Evolutionary conservation across 2,329 filamentous ascomycete species (phyloP), one percentile per base, ranked within the genome.

Genomic region (Stromatinia cepivora): DNA sequence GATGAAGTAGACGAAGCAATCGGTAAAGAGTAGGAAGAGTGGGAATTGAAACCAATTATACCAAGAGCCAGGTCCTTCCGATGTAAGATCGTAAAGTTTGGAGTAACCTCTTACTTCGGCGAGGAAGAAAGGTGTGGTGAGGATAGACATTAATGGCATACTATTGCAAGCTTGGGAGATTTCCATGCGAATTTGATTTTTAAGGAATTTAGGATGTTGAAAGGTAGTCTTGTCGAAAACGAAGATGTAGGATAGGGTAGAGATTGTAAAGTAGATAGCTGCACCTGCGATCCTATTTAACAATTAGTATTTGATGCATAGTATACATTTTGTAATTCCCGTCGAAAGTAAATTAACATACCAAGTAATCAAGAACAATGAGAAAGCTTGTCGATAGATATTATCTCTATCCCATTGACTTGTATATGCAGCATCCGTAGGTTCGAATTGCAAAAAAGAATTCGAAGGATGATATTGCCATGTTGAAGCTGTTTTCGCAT

Each of bases 181-280:
- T 80, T 98, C 94, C 76, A 93, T 86, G 70, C 85, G 84, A 73
- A 97, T 90, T 80, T 97, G 94, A 81, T 97, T 94, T 82, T 95
- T 96, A 78, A 97, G 90, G 81, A 94, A 98, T 78, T 95, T 95
- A 61, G 94, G 94, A 80, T 98, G 94, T 66, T 92, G 84, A 81
- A 94, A 88, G 57, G 92, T 95, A 54, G 88, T 86, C 81, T 97
- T 95, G 81, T 97, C 94, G 82, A 97, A 97, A 78, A 97, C 85
- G 82, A 97, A 90, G 77, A 90, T 76, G 81, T 96, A 98, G 22
- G 93, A 97, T 25, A 96, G 84, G 8, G 89, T 85, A 5, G 94
- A 92, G 78, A 92, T 93, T 73, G 92, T 76, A 80, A 94, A 97
- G 85, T 97, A 98, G 69, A 95, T 84, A 59, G 93, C 73, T 46